Base-by-base conservation (phyloP, 352 stramenopile genomes). In the Globisporangium solare region DNA sequence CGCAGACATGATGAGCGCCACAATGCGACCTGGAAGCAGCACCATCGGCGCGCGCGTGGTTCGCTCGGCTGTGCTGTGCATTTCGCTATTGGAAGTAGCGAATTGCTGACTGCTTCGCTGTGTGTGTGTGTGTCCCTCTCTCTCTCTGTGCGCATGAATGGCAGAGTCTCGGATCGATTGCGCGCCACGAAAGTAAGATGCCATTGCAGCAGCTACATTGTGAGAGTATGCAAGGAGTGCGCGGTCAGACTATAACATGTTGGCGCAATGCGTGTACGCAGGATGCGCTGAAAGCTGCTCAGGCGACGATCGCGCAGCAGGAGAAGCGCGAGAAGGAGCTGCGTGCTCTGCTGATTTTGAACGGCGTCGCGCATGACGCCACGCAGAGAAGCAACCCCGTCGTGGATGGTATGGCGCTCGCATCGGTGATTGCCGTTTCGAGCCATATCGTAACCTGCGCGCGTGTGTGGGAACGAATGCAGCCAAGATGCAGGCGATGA, bases 401-500 rank as follows among this genome's bases (percentile, higher is more conserved):
- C n/a, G 27, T 86, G 6, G 76, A 83, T 60, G 71, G 76, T 81
- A 61, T 8, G 27, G 5, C 27, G 5, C 27, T 35, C 5, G 7
- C 10, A 8, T 11, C 7, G 5, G 5, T 35, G 27, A 35, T 40
- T 24, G 17, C 47, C 8, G 11, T 51, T 4, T 15, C 27, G 7
- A 35, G 10, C 27, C 27, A 35, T 3, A 35, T 35, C 27, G 27
- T 27, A 31, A 53, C 54, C 2, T 31, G 18, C 4, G 15, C 35
- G 35, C 22, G 15, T 22, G 18, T 35, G 5, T 20, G 42, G n/a
- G n/a, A n/a, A n/a, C n/a, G n/a, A 27, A 20, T 52, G 24, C 48
- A 89, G 80, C 71, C 42, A 87, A 91, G 58, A 56, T 86, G 35
- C 61, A 80, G n/a, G 78, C 81, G 13, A 73, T 88, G 24, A 90